Evolutionary conservation across 495 filamentous ascomycete species (phyloP), one percentile per base, ranked within the genome.

Genomic region (Terfezia claveryi): DNA sequence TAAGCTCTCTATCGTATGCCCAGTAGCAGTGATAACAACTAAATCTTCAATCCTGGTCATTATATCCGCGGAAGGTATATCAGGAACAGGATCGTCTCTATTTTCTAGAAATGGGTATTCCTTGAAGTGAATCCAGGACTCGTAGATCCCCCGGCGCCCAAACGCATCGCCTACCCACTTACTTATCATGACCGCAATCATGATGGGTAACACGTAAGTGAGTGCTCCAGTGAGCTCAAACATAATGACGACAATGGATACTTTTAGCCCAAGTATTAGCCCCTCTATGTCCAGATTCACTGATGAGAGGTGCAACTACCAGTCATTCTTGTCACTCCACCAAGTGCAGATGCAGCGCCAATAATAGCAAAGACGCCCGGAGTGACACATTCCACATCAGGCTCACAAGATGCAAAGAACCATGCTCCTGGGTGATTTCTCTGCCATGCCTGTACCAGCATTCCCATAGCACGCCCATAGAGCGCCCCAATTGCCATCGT

Each of bases 141-240:
- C 91, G 72, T 98, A 98, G 67, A 98, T 98, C 36, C 92, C 91
- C 16, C 83, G 79, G 52, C 85, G 85, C 16, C 84, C 85, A 68
- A 98, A 93, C 32, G 89, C 91, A 67, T 98, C 91, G 62, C 91
- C 91, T 20, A 94, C 87, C 91, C 91, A 98, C 68, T 98, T 98
- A 57, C 82, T 84, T 23, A 96, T 70, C 89, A 98, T 94, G 57
- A 98, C 91, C n/a, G 92, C 87, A 57, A 98, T 83, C 91, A 98
- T 98, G 65, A 98, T 96, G 17, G 91, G 91, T 10, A 98, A 80
- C 37, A 98, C 91, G 66, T 98, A 96, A 0, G 88, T 93, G 12
- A 98, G 72, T 0, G 91, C 92, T 27, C 91, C 91, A 0, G 91
- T 98, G 32, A 98, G 79, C 69, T 98, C 91, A 60, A 96, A 98